Base-by-base conservation (phyloP, 768 basidiomycete genomes). In the Russula dissimulans region DNA sequence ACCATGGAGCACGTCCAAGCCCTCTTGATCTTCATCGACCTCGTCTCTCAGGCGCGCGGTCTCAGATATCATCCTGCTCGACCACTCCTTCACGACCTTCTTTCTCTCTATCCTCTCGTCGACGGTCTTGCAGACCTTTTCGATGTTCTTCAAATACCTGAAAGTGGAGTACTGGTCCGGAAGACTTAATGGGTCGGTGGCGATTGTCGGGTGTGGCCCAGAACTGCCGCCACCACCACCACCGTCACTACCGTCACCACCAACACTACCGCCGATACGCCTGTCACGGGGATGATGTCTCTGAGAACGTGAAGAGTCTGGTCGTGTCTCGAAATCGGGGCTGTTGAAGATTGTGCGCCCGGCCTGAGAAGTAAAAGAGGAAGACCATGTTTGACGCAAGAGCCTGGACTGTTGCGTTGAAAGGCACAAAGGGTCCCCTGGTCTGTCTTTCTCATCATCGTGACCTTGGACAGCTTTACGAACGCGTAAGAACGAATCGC, bases 21-120 rank as follows among this genome's bases (percentile, higher is more conserved):
- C 17, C 41, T 39, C 32, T 10, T 17, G 15, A 14, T 39, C 22
- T 10, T 4, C 4, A 42, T 43, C n/a, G 4, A 2, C 31, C 18
- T 50, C 49, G 22, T 38, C 44, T 38, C 58, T 47, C 29, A 59
- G 58, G n/a, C 51, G 58, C 29, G 45, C 58, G 4, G 58, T 42
- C 18, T 46, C 51, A 1, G 51, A 38, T 17, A 38, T 41, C 52
- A 59, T 38, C 39, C 17, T 53, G 18, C 8, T 41, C 15, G 43
- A 41, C 58, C 51, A 53, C 38, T 54, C 51, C 34, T 47, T 46
- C n/a, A 14, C 36, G 5, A 38, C 8, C 9, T 36, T 52, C 26
- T 29, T 59, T 39, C 52, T 29, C 50, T 15, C 17, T 15, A 59
- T 54, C 34, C 58, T 53, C 31, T 52, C 58, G 45, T 59, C 58